Evolutionary conservation across 2,329 filamentous ascomycete species (phyloP), one percentile per base, ranked within the genome.

Genomic region (Talaromyces verruculosus): DNA sequence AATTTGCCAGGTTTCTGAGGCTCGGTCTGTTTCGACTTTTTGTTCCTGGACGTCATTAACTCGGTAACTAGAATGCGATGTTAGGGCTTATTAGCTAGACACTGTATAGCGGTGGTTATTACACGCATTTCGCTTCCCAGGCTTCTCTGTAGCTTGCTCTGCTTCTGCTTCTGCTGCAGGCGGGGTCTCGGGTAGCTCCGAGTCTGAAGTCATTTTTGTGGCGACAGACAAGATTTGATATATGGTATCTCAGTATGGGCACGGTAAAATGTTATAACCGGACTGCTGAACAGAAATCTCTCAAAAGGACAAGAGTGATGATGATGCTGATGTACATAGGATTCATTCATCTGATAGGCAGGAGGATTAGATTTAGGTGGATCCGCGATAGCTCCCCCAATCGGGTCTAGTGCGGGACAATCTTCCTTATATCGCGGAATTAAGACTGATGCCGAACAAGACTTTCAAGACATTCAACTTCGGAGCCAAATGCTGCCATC

Each of bases 1-100:
- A 65, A 74, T 67, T 53, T 70, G 63, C 57, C 65, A 61, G 67
- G 68, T 8, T 63, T 63, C 5, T 45, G 35, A 19, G 45, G 67
- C 68, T 58, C 60, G 17, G 67, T 58, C 39, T 72, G 68, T 68
- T 75, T 72, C 53, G 68, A 68, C 63, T 73, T 74, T 71, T 84
- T 84, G 55, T 75, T 72, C 71, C 83, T 85, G 15, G 80, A 78
- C 1, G 82, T 77, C 78, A 88, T 87, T 64, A 88, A 80, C 68
- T 86, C 82, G 61, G 84, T 74, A 74, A 88, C 81, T 84, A 65
- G 41, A 39, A 62, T 11, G 49, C 28, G 19, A 19, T 33, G 61
- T 55, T 19, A 60, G 30, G 22, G 39, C 5, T 19, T 35, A 33
- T 30, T 39, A 15, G 33, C 15, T 22, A 45, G 39, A 49, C n/a